phyloP scores from a whole-genome alignment of 2,329 filamentous ascomycete species.

The Lecanicillium sp. region DNA sequence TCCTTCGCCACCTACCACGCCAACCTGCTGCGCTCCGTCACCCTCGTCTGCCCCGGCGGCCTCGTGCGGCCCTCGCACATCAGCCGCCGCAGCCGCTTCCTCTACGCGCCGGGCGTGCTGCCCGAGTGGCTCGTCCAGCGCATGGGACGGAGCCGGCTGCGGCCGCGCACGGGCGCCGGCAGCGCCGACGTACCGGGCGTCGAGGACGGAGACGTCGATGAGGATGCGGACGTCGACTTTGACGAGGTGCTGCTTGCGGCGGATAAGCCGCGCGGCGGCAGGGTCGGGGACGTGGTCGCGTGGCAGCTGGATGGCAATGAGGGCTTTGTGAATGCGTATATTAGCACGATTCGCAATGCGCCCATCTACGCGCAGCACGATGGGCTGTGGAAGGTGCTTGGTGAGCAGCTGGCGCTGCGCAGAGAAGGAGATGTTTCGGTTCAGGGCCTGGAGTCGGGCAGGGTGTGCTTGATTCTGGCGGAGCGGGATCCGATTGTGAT shows the following conservation, averaged over 20 bases:
- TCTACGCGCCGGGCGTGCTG: slow-evolving; percentile 54
- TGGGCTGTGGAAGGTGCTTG: slow-evolving; percentile 52
- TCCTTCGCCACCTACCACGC: slow-evolving; percentile 65
- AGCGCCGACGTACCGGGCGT: slow-evolving; percentile 27
- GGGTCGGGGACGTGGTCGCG: slow-evolving; percentile 51
- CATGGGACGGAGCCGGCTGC: slow-evolving; percentile 43
- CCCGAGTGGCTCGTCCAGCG: slow-evolving; percentile 50
- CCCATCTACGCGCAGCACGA: slow-evolving; percentile 56
- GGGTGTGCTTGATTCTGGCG: slow-evolving; percentile 59
- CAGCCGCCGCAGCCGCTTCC: slow-evolving; percentile 49
- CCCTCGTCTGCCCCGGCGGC: slow-evolving; percentile 61
- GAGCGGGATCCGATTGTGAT: slow-evolving; percentile 59
- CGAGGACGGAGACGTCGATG: slow-evolving; percentile 31
- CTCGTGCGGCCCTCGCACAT: slow-evolving; percentile 58
- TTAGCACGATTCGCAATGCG: slow-evolving; percentile 61
- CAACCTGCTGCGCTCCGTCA: slow-evolving; percentile 51
- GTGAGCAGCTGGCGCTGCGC: slow-evolving; percentile 36
- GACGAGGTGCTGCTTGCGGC: slow-evolving; percentile 44
- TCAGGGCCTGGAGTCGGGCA: slow-evolving; percentile 32
- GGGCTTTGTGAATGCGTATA: slow-evolving; percentile 63
- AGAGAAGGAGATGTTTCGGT: slow-evolving; percentile 20
- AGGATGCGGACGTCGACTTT: slow-evolving; percentile 30
- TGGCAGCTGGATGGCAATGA: slow-evolving; percentile 63
- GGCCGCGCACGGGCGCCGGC: slow-evolving; percentile 29
- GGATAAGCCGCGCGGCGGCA: slow-evolving; percentile 40